Evolutionary conservation across 2,329 filamentous ascomycete genomes (phyloP), one percentile per base, ranked within the genome.

Genomic region (Davidsoniella virescens): DNA sequence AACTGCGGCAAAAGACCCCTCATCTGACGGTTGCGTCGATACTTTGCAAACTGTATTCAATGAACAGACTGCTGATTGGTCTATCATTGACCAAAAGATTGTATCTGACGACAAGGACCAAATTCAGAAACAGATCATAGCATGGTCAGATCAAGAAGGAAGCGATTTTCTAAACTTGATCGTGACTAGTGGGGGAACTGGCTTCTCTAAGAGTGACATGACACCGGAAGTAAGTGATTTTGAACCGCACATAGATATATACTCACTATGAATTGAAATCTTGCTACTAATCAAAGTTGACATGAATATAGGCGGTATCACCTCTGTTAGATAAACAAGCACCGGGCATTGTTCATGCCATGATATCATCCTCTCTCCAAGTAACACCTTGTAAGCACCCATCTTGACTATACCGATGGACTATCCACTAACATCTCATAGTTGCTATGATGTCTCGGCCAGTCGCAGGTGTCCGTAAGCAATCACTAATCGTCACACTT

Each of bases 401-500:
- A 23, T 7, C 3, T 18, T 14, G 20, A 29, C 39, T 41, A 6
- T 17, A 40, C 36, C 25, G 38, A 37, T 29, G 25, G 4, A 39
- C 39, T 50, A 36, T 50, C 18, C 23, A 54, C 47, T 59, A 44
- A 56, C 37, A 37, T 43, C 44, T 16, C 47, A 20, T 52, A 94
- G 87, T 98, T 66, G 92, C 92, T 42, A 82, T 94, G 69, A 98
- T 98, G 92, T 85, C 92, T 47, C 78, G 92, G 43, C 92, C 92
- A 4, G 84, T 93, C 10, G 92, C 92, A 18, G 92, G 92, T 2
- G 80, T 94, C 2, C 74, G 92, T 29, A 81, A 90, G 55, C 79
- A 78, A 54, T 82, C 86, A 1, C 65, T 98, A 48, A 83, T 98
- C 20, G 67, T 95, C 54, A 98, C 92, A 0, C 69, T 98, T 3